Percentiles rank a stretch among this genome's conserved stretches.
These are phyloP conservation scores for Pythium periplocum DNA, from an alignment of 352 stramenopile genomes.

Conservation along the genomic window DNA sequence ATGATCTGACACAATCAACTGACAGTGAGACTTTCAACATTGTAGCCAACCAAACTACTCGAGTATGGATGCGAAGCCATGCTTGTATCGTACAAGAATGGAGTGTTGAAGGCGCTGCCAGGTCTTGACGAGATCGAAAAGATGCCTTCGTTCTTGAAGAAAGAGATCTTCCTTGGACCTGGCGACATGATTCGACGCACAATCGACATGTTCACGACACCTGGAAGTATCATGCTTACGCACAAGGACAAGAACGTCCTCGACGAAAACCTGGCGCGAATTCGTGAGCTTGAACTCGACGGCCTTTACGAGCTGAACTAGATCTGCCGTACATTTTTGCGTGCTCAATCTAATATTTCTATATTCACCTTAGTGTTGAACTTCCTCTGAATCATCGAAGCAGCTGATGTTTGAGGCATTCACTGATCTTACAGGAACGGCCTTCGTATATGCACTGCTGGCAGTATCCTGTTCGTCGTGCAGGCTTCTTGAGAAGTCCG, in stretches of 20 bases:
- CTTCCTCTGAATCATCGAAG: constrained; percentile 11
- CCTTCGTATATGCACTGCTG: constrained; percentile 56
- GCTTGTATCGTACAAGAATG: constrained; percentile 90
- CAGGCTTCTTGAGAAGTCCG: constrained; percentile 19
- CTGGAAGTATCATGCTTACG: constrained; percentile 92
- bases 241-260: constrained; percentile 87
- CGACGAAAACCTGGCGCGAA: constrained; percentile 81
- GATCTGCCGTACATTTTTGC: constrained; percentile 1
- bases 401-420: constrained; percentile 59
- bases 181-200: constrained; percentile 87
- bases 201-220: constrained; percentile 93
- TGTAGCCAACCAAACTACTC: constrained; percentile 54
- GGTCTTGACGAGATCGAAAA: constrained; percentile 89
- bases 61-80: constrained; percentile 91
- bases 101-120: constrained; percentile 87
- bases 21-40: constrained; percentile 2
- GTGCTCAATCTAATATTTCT: constrained; percentile 7
- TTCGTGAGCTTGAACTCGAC: constrained; percentile 82
- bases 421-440: constrained; percentile 49
- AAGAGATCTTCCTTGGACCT: constrained; percentile 84
- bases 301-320: constrained; percentile 72
- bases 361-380: not conserved
- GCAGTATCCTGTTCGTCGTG: constrained; percentile 48
- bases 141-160: constrained; percentile 90
- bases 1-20: not conserved